Base-by-base conservation (phyloP, 208 protist genomes). In the Leishmania martiniquensis region DNA sequence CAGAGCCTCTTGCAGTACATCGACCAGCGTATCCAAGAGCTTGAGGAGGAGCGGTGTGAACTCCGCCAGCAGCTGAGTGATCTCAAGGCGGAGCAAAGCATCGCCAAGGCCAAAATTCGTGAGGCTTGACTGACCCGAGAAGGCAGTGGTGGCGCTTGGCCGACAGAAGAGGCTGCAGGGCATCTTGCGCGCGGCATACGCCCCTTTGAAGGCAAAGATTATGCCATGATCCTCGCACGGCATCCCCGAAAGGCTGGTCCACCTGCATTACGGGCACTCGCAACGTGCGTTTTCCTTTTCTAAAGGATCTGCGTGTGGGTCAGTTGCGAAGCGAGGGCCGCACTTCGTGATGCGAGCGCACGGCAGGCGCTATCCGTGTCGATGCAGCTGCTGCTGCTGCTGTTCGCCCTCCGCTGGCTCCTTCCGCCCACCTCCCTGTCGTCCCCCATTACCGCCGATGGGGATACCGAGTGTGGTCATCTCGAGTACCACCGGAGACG, bases 41-140 rank as follows among this genome's bases (percentile, higher is more conserved):
- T 94, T 13, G 87, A 93, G 63, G 81, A 86, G 47, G 88, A 96
- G 73, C 84, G 75, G 68, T 32, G 72, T 17, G 77, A 87, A 66
- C 71, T 95, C 73, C 80, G 74, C 39, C 84, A 82, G 52, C 87
- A 89, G 67, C 76, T 87, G 72, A 82, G 76, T 51, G 81, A 80
- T 34, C 72, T 93, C 44, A 47, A 86, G 20, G 83, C 82, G 39
- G 80, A 84, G 52, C 68, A 52, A 3, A 59, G 52, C 59, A 62
- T 84, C 82, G 62, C 81, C 66, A 34, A 68, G 75, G 71, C 72
- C 57, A 62, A 74, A 60, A 59, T 73, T 52, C 25, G 63, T 22
- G 72, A 59, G 52, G 25, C 47, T 37, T 47, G 52, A 63, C 7
- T 29, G 29, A 9, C 32, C 45, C n/a, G 52, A 22, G 63, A n/a